Percentiles rank a stretch among this genome's conserved stretches.
Evolutionary conservation across 2,329 filamentous ascomycete genomes (phyloP).

Genomic region (Colletotrichum sp.): DNA sequence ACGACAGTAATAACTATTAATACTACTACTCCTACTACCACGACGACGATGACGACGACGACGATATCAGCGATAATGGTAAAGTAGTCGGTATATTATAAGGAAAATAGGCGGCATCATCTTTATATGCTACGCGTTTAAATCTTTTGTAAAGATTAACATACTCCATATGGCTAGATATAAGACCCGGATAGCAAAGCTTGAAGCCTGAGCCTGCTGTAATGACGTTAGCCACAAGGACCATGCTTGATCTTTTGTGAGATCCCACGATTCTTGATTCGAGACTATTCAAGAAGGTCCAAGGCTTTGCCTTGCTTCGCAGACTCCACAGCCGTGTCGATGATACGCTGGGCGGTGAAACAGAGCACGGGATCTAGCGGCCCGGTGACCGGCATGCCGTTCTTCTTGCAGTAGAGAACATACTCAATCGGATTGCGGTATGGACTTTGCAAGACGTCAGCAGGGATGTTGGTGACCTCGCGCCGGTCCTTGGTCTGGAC

Average conservation of each 20-base stretch:
- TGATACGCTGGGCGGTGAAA: background rate
- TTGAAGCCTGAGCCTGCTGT: background rate
- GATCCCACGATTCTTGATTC: background rate
- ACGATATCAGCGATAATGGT: too few relatives aligned
- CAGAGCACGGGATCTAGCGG: background rate
- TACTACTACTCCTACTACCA: too few relatives aligned
- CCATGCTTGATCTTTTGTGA: background rate
- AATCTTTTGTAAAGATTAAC: too few relatives aligned
- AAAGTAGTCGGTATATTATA: too few relatives aligned
- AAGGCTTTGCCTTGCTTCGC: background rate
- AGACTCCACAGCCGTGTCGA: background rate
- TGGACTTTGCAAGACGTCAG: background rate
- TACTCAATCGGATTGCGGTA: background rate
- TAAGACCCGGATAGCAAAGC: background rate
- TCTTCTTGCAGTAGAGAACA: background rate
- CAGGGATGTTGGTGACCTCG: background rate
- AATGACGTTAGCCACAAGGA: background rate
- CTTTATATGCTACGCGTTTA: fast-evolving
- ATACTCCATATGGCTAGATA: background rate
- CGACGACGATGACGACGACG: too few relatives aligned
- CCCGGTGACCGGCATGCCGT: background rate
- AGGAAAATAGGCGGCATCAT: too few relatives aligned
- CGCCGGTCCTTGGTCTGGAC: background rate
- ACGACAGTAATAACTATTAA: too few relatives aligned
- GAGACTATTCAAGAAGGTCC: background rate